Conservation (phyloP, 2,329 filamentous ascomycete genomes). For the Penicillium hordei region DNA sequence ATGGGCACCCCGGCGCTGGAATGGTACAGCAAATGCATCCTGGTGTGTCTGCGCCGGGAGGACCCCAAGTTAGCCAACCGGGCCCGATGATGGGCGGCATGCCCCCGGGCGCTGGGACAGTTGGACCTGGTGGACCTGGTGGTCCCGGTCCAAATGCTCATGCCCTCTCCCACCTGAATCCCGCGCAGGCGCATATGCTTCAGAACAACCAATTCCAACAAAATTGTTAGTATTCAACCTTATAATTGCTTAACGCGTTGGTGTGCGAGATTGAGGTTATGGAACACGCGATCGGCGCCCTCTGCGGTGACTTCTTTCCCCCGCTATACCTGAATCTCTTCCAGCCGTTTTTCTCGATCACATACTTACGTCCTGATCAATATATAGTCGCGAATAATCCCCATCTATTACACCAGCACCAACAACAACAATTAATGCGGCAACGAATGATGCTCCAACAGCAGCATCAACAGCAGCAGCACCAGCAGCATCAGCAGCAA, state of each 20-base stretch:
- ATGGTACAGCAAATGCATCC: constrained; percentile 61
- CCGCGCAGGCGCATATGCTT: constrained; percentile 55
- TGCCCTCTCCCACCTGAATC: constrained; percentile 60
- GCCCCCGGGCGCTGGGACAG: constrained; percentile 58
- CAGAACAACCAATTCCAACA: constrained; percentile 49
- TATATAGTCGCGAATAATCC: constrained; percentile 42
- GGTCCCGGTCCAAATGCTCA: constrained; percentile 56
- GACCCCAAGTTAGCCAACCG: constrained; percentile 60
- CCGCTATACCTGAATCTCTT: background rate
- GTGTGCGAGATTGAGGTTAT: background rate
- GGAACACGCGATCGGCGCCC: background rate
- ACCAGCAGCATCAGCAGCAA: constrained; percentile 34
- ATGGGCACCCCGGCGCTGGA: constrained; percentile 51
- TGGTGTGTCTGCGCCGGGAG: constrained; percentile 59
- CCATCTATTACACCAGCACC: constrained; percentile 48
- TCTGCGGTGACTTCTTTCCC: constrained; percentile 1
- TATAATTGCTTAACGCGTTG: background rate
- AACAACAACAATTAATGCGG: constrained; percentile 35
- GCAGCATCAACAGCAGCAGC: constrained; percentile 22
- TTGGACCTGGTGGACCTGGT: constrained; percentile 49
- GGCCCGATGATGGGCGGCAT: constrained; percentile 65
- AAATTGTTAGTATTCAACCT: constrained; percentile 38
- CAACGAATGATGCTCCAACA: constrained; percentile 28
- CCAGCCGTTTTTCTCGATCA: background rate
- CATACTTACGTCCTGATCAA: constrained; percentile 13